Evolutionary conservation across 1,284 basidiomycete species (phyloP).

Genomic region (Trichosporon sp.): DNA sequence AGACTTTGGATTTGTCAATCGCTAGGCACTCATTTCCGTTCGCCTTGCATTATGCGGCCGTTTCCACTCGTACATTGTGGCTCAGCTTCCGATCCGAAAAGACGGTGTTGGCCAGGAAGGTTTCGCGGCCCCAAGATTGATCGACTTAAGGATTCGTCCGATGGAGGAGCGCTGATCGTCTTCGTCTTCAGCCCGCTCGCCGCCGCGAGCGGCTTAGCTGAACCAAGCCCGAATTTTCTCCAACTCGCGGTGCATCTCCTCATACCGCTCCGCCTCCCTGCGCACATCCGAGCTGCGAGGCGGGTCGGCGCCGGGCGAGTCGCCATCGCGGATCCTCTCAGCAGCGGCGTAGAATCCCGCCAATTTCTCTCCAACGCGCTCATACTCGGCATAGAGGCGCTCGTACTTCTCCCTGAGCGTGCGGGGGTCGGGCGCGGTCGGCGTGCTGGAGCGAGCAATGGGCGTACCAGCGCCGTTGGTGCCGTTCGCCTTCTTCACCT

Average conservation of each 20-base stretch:
- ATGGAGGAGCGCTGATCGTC: too few relatives aligned
- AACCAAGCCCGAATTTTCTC: constrained; percentile 38
- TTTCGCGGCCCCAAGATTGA: too few relatives aligned
- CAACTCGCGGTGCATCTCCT: constrained; percentile 40
- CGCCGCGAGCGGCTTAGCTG: neutral
- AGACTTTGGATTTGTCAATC: too few relatives aligned
- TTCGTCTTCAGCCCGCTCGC: neutral
- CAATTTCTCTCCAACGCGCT: constrained; percentile 27
- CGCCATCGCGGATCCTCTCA: constrained; percentile 18
- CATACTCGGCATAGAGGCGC: constrained; percentile 38
- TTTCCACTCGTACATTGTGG: too few relatives aligned
- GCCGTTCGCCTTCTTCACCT: neutral
- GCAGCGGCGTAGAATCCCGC: constrained; percentile 24
- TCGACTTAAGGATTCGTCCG: too few relatives aligned
- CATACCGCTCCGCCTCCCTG: constrained; percentile 29
- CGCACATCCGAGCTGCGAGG: constrained; percentile 19
- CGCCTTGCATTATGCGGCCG: too few relatives aligned
- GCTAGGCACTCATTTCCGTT: too few relatives aligned
- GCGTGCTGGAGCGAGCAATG: neutral
- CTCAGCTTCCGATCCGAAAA: too few relatives aligned
- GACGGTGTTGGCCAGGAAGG: too few relatives aligned
- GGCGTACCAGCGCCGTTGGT: neutral
- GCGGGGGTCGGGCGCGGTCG: constrained; percentile 19
- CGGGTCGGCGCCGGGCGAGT: constrained; percentile 2
- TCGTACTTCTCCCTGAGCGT: constrained; percentile 35